These are phyloP conservation scores for Capsicum pubescens DNA, from an alignment of 257 asterid species.

Conservation along the genomic window DNA sequence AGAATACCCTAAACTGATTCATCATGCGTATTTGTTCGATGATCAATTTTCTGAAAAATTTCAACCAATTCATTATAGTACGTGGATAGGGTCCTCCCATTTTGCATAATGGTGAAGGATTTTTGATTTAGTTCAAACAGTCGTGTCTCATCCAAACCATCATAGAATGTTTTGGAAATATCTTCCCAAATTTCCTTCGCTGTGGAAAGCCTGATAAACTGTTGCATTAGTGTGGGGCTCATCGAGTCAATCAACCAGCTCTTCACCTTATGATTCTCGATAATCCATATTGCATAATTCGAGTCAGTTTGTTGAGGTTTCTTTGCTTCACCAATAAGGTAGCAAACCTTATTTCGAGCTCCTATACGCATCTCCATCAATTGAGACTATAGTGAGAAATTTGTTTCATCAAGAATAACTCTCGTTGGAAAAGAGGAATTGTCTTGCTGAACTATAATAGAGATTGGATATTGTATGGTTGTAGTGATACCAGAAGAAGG, in stretches of 20 bases:
- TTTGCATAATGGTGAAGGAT: too few species aligned
- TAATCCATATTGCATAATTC: background rate
- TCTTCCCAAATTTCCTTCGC: conserved; percentile 28
- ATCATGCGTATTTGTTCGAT: background rate
- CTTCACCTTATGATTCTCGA: conserved; percentile 10
- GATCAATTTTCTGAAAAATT: background rate
- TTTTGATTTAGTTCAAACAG: too few species aligned
- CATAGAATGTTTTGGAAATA: conserved; percentile 20
- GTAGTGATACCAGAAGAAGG: background rate
- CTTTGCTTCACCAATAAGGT: background rate
- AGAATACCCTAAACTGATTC: background rate
- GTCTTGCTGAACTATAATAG: background rate
- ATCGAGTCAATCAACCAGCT: conserved; percentile 12
- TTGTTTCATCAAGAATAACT: background rate
- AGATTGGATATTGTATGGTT: background rate
- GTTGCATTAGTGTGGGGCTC: background rate
- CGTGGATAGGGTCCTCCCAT: background rate
- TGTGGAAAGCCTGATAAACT: background rate
- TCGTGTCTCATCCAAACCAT: background rate
- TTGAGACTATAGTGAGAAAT: background rate
- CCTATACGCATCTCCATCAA: conserved; percentile 25
- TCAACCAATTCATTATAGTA: background rate
- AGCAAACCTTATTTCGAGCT: background rate
- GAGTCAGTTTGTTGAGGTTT: background rate
- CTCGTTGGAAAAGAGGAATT: background rate